Base-by-base conservation (phyloP, 2,329 filamentous ascomycete species). In the Cytospora schulzeri region DNA sequence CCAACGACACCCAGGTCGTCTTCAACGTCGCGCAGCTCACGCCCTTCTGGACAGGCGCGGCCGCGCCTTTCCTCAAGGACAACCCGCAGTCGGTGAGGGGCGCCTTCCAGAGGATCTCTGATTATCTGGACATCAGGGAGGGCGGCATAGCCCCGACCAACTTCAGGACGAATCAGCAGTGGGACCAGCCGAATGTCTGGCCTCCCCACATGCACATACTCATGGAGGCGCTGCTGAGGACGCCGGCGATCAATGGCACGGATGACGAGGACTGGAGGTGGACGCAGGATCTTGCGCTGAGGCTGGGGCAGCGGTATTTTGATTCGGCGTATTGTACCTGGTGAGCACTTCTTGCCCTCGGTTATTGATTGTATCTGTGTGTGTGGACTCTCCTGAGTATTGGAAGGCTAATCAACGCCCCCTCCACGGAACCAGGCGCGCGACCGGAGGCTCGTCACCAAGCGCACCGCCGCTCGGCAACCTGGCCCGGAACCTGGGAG, bases 181-280 rank as follows among this genome's bases (percentile, higher is more conserved):
- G 88, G 88, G 88, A 91, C 62, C 83, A 89, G 72, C 87, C 87
- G 0, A 90, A 87, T 69, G 88, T 90, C 29, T 91, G 88, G 88
- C 88, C 88, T 14, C 87, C 87, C 3, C 79, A 89, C 57, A 84
- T 87, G 77, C 85, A 90, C 73, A 79, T 87, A 52, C 77, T 89
- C 29, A 89, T 89, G 77, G 73, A 85, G 48, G 86, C 85, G 8
- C 79, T 90, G 8, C 79, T 86, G 61, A 85, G 84, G 72, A 86
- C 85, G 0, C 85, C 86, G 0, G 73, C 85, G 0, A 85, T 85
- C 0, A 84, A 85, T 68, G 81, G 81, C 28, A 71, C 76, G 26
- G 76, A 81, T 2, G 84, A 88, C 64, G 80, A 83, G 0, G 79
- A 82, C 12, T 88, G 85, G 71, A 67, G 79, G 31, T 79, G 79